Evolutionary conservation across 768 basidiomycete genomes (phyloP).

Genomic region (Auricularia sp.): DNA sequence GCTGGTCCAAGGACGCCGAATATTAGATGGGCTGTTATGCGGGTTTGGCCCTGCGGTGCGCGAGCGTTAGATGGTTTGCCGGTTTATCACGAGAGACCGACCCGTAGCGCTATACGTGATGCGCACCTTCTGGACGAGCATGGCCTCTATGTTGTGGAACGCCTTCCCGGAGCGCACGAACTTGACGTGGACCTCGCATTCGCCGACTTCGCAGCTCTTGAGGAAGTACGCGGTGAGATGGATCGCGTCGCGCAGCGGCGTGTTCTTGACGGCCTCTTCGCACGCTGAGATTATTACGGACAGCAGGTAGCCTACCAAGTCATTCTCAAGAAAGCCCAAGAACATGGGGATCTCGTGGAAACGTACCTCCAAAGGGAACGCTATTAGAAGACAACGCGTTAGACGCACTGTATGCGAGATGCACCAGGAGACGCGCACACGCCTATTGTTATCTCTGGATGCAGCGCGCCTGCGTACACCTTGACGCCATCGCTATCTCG

Average conservation of each 20-base stretch:
- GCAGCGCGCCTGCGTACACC: neutral
- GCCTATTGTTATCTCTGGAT: neutral
- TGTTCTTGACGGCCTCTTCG: constrained; percentile 9
- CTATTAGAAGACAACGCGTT: neutral
- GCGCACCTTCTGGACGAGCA: constrained; percentile 46
- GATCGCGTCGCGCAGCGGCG: constrained; percentile 43
- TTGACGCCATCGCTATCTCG: neutral
- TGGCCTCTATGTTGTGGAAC: constrained; percentile 49
- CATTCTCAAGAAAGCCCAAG: neutral
- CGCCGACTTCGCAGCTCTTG: constrained; percentile 28
- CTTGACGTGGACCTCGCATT: constrained; percentile 39
- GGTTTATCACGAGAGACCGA: too few species aligned
- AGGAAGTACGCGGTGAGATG: constrained; percentile 54
- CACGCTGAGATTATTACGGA: neutral
- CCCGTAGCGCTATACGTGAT: neutral
- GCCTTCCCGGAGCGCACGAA: constrained; percentile 38
- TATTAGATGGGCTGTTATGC: constrained; percentile 43
- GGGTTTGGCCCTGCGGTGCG: constrained; percentile 30
- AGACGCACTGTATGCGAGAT: neutral
- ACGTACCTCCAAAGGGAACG: neutral
- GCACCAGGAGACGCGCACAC: neutral
- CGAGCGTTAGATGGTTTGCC: too few species aligned
- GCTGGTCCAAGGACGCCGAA: constrained; percentile 33
- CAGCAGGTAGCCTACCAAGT: neutral
- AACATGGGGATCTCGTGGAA: neutral